phyloP scores from a whole-genome alignment of 2,329 filamentous ascomycete species.

The Cercospora berteroae region DNA sequence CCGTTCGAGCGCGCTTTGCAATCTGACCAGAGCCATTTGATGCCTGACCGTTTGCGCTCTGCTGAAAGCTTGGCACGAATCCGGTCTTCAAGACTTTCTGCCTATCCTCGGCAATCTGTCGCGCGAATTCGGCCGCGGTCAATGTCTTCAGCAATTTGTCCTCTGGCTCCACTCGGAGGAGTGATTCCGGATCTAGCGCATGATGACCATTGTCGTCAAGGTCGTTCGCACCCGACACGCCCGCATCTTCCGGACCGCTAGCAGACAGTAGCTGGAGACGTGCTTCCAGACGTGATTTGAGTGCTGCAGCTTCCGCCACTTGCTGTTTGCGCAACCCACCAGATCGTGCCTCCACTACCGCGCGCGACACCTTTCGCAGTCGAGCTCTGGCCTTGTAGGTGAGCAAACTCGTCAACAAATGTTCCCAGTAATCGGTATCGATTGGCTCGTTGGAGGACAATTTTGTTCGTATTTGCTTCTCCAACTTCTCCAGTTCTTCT shows the following conservation, averaged over 20 bases:
- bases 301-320: conserved; percentile 61
- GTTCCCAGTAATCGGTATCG: conserved; percentile 97
- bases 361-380: conserved; percentile 72
- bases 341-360: conserved; percentile 68
- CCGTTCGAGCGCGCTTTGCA: conserved; percentile 33
- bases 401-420: conserved; percentile 76
- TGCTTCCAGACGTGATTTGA: conserved; percentile 53
- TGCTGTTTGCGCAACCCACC: conserved; percentile 66
- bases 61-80: conserved; percentile 58
- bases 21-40: conserved; percentile 14
- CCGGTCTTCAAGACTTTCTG: conserved; percentile 63
- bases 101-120: conserved; percentile 58
- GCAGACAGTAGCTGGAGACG: conserved; percentile 30
- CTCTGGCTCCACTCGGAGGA: conserved; percentile 62
- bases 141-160: conserved; percentile 61
- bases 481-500: conserved; percentile 80
- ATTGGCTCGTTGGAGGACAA: conserved; percentile 85
- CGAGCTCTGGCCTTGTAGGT: conserved; percentile 92
- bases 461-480: conserved; percentile 83
- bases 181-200: conserved; percentile 62
- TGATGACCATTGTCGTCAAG: conserved; percentile 20
- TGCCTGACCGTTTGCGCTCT: conserved; percentile 8
- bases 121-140: conserved; percentile 59
- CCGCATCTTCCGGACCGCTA: neutral
- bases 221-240: neutral